phyloP scores from a whole-genome alignment of 768 basidiomycete genomes.

The Lactifluus pinguis region DNA sequence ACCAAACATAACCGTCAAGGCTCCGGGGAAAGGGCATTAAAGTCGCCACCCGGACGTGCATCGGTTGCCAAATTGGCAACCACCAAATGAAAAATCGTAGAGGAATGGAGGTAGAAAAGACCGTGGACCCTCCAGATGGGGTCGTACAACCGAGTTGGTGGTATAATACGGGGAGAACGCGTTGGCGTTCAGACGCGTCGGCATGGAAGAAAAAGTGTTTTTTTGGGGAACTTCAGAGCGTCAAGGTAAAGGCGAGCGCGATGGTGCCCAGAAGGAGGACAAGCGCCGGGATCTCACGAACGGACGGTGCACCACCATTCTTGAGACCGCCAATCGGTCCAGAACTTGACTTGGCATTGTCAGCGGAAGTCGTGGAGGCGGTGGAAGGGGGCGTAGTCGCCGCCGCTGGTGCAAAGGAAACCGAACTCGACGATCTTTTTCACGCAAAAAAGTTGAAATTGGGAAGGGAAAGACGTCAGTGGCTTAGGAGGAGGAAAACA shows the following conservation, averaged over 20 bases:
- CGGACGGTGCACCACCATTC: neutral
- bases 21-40: neutral
- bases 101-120: neutral
- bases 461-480: no score
- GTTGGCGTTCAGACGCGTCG: neutral
- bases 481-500: no score
- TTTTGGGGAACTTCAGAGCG: neutral
- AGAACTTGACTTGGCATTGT: no score
- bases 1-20: neutral
- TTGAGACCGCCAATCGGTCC: neutral
- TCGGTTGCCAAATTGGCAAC: neutral
- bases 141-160: neutral
- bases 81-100: neutral
- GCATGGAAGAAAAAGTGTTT: neutral
- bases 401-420: no score
- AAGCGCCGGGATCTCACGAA: neutral
- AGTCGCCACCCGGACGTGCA: neutral
- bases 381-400: neutral
- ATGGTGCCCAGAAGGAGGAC: conserved; percentile 4
- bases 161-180: neutral
- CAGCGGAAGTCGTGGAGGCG: neutral
- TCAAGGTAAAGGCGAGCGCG: neutral
- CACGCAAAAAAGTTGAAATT: no score
- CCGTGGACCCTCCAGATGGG: neutral
- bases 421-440: no score